Percentiles rank a stretch among this genome's conserved stretches.
These are phyloP conservation scores for Massospora cicadina DNA, from an alignment of 371 early-diverging fungal genomes.

Conservation along the genomic window DNA sequence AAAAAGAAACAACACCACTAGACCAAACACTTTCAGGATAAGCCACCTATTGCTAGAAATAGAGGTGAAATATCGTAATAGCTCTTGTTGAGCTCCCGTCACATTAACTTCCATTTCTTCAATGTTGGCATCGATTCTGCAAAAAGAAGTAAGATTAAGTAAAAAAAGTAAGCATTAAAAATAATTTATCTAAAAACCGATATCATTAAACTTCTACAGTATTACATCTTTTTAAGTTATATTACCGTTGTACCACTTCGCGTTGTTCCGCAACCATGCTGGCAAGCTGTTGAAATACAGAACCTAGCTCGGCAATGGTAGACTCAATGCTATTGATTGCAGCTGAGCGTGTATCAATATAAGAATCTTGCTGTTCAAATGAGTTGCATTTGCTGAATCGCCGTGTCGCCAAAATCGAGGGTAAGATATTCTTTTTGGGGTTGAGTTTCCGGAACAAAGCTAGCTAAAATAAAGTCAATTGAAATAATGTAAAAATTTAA, in stretches of 20 bases:
- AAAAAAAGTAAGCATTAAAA: background rate
- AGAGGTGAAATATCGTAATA: slow-evolving; percentile 73
- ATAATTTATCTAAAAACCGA: background rate
- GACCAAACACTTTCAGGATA: slow-evolving; percentile 83
- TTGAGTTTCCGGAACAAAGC: slow-evolving; percentile 11
- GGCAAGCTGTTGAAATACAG: slow-evolving; percentile 86
- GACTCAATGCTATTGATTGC: slow-evolving; percentile 92
- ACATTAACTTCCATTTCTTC: slow-evolving; percentile 84
- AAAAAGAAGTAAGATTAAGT: background rate
- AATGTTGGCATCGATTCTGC: slow-evolving; percentile 86
- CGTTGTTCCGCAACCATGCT: slow-evolving; percentile 88
- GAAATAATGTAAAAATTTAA: too few species aligned
- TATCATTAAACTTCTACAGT: background rate
- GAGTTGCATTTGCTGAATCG: slow-evolving; percentile 19
- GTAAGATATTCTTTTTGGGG: slow-evolving; percentile 20
- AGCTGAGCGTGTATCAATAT: slow-evolving; percentile 64
- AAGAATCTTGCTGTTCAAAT: slow-evolving; percentile 23
- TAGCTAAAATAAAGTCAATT: background rate
- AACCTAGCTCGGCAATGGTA: slow-evolving; percentile 92
- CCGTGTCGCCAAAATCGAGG: slow-evolving; percentile 20
- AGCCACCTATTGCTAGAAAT: slow-evolving; percentile 87
- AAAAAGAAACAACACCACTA: slow-evolving; percentile 46
- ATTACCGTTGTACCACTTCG: slow-evolving; percentile 74
- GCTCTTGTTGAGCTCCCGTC: slow-evolving; percentile 72
- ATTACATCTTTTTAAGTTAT: background rate